Conservation (phyloP, 2,329 filamentous ascomycete genomes). For the Sclerotinia nivalis region DNA sequence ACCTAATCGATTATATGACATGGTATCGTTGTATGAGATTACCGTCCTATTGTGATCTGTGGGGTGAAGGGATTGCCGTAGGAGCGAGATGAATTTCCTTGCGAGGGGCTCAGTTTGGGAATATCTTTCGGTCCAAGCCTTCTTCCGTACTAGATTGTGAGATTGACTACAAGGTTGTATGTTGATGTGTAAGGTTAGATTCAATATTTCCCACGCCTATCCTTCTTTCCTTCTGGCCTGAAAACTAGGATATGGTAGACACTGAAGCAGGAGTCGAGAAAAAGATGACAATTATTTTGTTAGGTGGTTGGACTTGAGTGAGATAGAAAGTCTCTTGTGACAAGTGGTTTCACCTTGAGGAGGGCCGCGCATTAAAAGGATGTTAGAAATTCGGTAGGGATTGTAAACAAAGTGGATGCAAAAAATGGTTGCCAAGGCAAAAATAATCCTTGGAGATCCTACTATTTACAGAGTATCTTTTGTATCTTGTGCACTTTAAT, state of each 20-base stretch:
- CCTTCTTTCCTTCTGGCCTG: not conserved
- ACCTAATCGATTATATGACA: slow-evolving; percentile 77
- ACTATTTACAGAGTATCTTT: not conserved
- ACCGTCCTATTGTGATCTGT: slow-evolving; percentile 11
- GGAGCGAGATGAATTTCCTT: slow-evolving; percentile 13
- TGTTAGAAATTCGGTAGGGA: slow-evolving; percentile 5
- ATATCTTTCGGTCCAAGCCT: slow-evolving; percentile 11
- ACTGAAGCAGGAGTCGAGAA: not conserved
- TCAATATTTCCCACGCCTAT: not conserved
- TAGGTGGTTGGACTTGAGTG: not conserved
- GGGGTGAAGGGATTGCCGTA: slow-evolving; percentile 12
- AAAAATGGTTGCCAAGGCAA: slow-evolving; percentile 8
- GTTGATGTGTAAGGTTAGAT: not conserved
- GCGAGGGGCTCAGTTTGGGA: slow-evolving; percentile 16
- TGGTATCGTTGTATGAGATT: slow-evolving; percentile 40
- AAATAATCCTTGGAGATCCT: not conserved
- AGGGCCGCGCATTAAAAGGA: slow-evolving; percentile 16
- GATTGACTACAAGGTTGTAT: not conserved
- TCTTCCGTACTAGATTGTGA: not conserved
- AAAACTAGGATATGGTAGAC: not conserved
- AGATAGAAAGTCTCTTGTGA: slow-evolving; percentile 4
- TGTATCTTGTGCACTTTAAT: not conserved
- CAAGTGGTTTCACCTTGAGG: slow-evolving; percentile 10
- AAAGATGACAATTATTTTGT: not conserved
- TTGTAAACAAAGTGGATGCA: not conserved